A percentile compares a stretch with the other conserved stretches of the same genome.
Conservation (phyloP, 176 grass and related monocot genomes). For the Musa schizocarpa region DNA sequence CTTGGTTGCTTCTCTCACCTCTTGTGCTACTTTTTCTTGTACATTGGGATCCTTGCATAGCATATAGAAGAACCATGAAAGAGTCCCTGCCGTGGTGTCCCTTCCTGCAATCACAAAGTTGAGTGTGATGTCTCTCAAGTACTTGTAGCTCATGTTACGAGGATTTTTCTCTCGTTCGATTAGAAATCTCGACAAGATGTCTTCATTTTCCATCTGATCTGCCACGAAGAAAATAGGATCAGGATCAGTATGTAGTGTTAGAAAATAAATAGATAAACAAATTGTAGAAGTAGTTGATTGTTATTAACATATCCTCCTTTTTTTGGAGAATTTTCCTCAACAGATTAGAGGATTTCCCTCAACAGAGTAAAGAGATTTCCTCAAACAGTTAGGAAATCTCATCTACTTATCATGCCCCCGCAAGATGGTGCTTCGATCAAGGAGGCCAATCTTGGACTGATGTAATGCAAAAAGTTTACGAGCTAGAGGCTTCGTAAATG, state of each 20-base stretch:
- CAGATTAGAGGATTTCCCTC: too few relatives aligned
- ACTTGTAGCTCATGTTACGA: not conserved
- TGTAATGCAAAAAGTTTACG: too few relatives aligned
- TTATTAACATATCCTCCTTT: too few relatives aligned
- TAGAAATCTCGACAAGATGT: slow-evolving; percentile 1
- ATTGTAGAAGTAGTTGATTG: too few relatives aligned
- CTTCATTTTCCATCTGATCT: not conserved
- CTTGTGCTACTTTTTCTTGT: not conserved
- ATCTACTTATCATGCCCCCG: too few relatives aligned
- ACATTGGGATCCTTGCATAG: not conserved
- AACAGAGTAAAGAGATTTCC: too few relatives aligned
- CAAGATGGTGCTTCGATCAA: too few relatives aligned
- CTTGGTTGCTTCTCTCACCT: not conserved
- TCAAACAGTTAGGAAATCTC: too few relatives aligned
- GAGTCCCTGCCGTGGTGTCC: slow-evolving; percentile 1
- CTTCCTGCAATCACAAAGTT: slow-evolving; percentile 1
- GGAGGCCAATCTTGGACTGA: too few relatives aligned
- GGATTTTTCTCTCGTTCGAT: not conserved
- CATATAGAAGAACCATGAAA: not conserved
- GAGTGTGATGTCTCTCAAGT: slow-evolving; percentile 1
- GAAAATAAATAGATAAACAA: too few relatives aligned
- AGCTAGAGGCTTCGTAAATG: too few relatives aligned
- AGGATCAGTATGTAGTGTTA: not conserved
- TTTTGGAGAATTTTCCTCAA: too few relatives aligned
- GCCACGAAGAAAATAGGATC: not conserved